phyloP scores from a whole-genome alignment of 495 filamentous ascomycete species.

The Lophiotrema nucula region DNA sequence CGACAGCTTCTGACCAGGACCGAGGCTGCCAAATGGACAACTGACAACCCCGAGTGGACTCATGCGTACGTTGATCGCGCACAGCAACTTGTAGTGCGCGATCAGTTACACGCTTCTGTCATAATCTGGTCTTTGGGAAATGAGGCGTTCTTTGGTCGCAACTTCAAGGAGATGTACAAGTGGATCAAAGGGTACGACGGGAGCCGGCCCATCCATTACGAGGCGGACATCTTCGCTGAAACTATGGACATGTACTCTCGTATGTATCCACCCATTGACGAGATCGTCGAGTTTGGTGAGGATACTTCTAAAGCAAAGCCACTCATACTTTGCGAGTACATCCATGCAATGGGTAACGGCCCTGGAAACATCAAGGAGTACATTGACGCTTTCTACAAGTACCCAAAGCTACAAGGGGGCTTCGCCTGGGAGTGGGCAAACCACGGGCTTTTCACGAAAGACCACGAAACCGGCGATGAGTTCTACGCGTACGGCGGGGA shows the following conservation, averaged over 20 bases:
- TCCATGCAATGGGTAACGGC: slow-evolving; percentile 72
- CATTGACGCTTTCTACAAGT: slow-evolving; percentile 55
- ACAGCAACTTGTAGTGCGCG: slow-evolving; percentile 60
- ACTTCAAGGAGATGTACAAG: slow-evolving; percentile 63
- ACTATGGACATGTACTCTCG: slow-evolving; percentile 64
- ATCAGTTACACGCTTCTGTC: slow-evolving; percentile 64
- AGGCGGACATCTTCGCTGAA: slow-evolving; percentile 57
- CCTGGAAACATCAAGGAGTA: slow-evolving; percentile 68
- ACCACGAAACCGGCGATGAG: slow-evolving; percentile 46
- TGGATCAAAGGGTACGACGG: slow-evolving; percentile 57
- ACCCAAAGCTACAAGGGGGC: slow-evolving; percentile 63
- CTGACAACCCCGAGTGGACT: slow-evolving; percentile 63
- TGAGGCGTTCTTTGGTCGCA: slow-evolving; percentile 66
- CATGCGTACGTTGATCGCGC: slow-evolving; percentile 65
- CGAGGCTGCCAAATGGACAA: slow-evolving; percentile 55
- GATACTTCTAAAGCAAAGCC: slow-evolving; percentile 51
- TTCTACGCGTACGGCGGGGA: slow-evolving; percentile 66
- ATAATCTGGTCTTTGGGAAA: slow-evolving; percentile 73
- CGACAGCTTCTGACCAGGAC: slow-evolving; percentile 54
- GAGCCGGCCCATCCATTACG: slow-evolving; percentile 63
- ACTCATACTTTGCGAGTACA: slow-evolving; percentile 63
- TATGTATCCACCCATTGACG: slow-evolving; percentile 62
- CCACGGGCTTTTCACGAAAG: slow-evolving; percentile 60
- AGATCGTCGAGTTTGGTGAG: slow-evolving; percentile 49
- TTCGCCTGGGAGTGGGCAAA: slow-evolving; percentile 77